Percentiles rank a stretch among this genome's conserved stretches.
These are phyloP conservation scores for Fusarium sp. DNA, from an alignment of 2,329 filamentous ascomycete species.

Conservation along the genomic window DNA sequence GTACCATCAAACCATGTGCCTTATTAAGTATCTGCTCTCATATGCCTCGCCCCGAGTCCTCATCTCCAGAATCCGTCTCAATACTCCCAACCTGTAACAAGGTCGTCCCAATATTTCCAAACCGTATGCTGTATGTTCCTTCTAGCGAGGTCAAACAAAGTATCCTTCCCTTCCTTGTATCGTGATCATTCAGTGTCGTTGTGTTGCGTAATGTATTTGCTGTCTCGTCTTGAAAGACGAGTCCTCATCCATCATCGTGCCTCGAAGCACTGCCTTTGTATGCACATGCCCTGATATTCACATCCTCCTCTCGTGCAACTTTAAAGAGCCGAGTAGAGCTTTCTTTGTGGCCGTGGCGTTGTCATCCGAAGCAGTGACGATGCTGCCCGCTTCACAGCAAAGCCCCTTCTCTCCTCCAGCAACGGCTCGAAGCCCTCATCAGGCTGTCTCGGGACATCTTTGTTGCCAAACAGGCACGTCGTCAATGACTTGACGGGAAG, in stretches of 20 bases:
- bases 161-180: not conserved
- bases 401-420: slow-evolving; percentile 20
- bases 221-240: not conserved
- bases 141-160: not conserved
- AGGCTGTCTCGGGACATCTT: not conserved
- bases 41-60: not conserved
- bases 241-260: not conserved
- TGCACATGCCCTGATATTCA: not conserved
- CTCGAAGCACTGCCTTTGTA: not conserved
- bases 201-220: not conserved
- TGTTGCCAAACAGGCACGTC: slow-evolving; percentile 6
- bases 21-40: not conserved
- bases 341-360: slow-evolving; percentile 53
- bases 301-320: accelerated
- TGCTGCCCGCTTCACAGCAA: slow-evolving; percentile 56
- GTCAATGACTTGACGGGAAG: slow-evolving; percentile 28
- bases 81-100: not conserved
- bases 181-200: not conserved
- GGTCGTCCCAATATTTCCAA: not conserved
- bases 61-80: not conserved
- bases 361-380: slow-evolving; percentile 56
- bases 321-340: slow-evolving; percentile 46
- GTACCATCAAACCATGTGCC: not conserved
- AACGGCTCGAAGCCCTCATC: slow-evolving; percentile 41
- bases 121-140: not conserved